Evolutionary conservation across 768 basidiomycete genomes (phyloP), one percentile per base, ranked within the genome.

Genomic region (Boletellus sp.): DNA sequence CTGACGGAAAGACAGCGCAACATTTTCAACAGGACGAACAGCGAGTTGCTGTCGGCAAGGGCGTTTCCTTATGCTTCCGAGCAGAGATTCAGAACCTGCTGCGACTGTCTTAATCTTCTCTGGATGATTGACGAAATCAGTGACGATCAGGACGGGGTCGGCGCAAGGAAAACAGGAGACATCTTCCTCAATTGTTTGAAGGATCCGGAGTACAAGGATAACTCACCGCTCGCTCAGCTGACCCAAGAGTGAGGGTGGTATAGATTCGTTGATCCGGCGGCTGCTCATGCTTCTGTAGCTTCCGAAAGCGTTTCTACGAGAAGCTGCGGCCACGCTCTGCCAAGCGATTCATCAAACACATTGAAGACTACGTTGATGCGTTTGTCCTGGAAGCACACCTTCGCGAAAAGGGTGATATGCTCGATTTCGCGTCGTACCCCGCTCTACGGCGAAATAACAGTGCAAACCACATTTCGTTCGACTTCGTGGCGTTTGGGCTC

Each of bases 111-210:
- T 56, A 48, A 85, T 57, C 67, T 81, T 12, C 74, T 86, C 24
- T 85, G 83, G 67, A 78, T 81, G 50, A 72, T 84, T 42, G 85
- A 86, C 64, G 84, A 85, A 65, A 74, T 83, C 46, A 84, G 80
- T 62, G 83, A 85, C 54, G 82, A 84, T 50, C 84, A 84, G 62
- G 75, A 70, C 59, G 78, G 77, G 23, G 66, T 67, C 47, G 83
- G 78, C 42, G 84, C 81, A 35, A 71, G 71, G 37, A 68, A 68
- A 22, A 83, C 79, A 24, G 79, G 80, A 16, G 70, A 75, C 41
- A 70, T 76, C 20, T 78, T 79, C 53, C 65, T 80, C 42, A 73
- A 78, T 48, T 77, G 77, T 11, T 73, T 85, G 73, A 70, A 65
- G 52, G 70, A 82, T 52, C 63, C 75, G 12, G 61, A 71, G 22